Conservation (phyloP, 257 asterid genomes). For the Salvia hispanica region DNA sequence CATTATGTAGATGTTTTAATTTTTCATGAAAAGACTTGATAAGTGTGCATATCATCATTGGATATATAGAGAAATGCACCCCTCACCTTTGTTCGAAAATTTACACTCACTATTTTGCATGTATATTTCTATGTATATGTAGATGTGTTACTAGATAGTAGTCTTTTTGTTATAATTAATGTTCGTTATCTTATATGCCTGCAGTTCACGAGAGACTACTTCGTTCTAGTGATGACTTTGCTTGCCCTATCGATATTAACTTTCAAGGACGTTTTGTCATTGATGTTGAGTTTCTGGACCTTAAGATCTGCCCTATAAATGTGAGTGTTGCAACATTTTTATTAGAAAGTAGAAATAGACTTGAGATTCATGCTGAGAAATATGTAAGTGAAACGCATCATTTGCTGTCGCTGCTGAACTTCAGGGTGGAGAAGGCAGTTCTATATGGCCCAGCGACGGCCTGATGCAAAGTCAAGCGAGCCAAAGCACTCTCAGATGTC, state of each 20-base stretch:
- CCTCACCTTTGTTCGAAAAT: too few relatives aligned
- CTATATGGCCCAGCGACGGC: constrained; percentile 76
- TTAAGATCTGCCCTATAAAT: constrained; percentile 66
- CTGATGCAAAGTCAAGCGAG: constrained; percentile 61
- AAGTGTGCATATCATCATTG: not conserved
- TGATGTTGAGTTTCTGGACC: constrained; percentile 92
- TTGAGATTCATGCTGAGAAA: not conserved
- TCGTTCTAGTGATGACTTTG: constrained; percentile 86
- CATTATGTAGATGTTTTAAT: too few relatives aligned
- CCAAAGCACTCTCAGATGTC: constrained; percentile 76
- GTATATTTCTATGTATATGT: too few relatives aligned
- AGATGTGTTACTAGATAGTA: not conserved
- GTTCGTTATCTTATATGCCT: constrained; percentile 36
- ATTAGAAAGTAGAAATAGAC: constrained; percentile 1
- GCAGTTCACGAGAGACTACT: constrained; percentile 90
- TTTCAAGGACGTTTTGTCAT: constrained; percentile 73
- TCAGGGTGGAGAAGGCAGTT: constrained; percentile 81
- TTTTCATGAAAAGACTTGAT: too few relatives aligned
- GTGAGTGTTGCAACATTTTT: constrained; percentile 43
- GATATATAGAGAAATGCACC: too few relatives aligned
- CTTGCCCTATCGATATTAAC: constrained; percentile 70
- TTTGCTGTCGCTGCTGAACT: constrained; percentile 6
- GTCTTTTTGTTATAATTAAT: not conserved
- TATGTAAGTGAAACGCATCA: too few relatives aligned
- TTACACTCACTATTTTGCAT: too few relatives aligned